These are phyloP conservation scores for Curvularia spicifera DNA, from an alignment of 2,329 filamentous ascomycete genomes.

Conservation along the genomic window DNA sequence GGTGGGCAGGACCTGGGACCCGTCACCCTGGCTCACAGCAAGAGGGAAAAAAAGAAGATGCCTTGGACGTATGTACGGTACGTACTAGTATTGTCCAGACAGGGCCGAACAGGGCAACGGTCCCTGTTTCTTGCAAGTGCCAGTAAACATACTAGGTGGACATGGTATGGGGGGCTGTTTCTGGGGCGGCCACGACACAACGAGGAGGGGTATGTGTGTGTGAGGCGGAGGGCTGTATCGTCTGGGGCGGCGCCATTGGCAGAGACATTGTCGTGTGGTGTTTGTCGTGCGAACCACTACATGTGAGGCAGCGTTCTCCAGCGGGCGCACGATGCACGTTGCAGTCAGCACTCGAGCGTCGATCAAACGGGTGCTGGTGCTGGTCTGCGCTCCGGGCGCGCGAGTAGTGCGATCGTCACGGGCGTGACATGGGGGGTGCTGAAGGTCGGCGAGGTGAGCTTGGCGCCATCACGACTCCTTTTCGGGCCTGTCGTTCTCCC, in stretches of 20 bases:
- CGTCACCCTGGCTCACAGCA: too few species aligned
- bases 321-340: slow-evolving; percentile 42
- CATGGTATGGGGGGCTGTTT: too few species aligned
- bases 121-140: too few species aligned
- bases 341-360: slow-evolving; percentile 39
- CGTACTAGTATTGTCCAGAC: too few species aligned
- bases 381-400: slow-evolving; percentile 39
- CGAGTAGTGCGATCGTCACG: slow-evolving; percentile 43
- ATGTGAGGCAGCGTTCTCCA: slow-evolving; percentile 15
- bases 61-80: too few species aligned
- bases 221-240: not conserved
- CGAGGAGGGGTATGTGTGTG: too few species aligned
- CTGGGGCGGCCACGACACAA: too few species aligned
- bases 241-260: not conserved
- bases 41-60: too few species aligned
- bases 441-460: slow-evolving; percentile 48
- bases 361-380: slow-evolving; percentile 51
- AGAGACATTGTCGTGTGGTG: slow-evolving; percentile 8
- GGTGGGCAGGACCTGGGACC: too few species aligned
- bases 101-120: too few species aligned
- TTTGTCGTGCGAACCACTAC: slow-evolving; percentile 9
- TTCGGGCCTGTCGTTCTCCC: slow-evolving; percentile 36
- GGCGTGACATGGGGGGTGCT: slow-evolving; percentile 31
- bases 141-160: too few species aligned
- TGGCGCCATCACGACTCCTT: slow-evolving; percentile 36